phyloP scores from a whole-genome alignment of 108 stramenopile genomes.

The Hondaea fermentalgiana region DNA sequence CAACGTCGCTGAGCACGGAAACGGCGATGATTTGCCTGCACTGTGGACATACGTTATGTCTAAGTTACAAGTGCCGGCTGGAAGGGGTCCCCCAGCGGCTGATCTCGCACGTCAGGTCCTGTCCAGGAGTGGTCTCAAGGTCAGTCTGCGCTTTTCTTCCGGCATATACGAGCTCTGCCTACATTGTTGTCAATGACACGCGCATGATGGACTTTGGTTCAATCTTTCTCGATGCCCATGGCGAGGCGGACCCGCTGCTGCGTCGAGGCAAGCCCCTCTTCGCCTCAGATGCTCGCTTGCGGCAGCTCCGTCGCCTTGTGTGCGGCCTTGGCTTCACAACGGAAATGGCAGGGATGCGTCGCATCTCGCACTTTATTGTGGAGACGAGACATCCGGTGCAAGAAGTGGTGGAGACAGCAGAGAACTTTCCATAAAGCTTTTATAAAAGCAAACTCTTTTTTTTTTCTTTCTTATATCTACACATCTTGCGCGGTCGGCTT shows the following conservation, averaged over 20 bases:
- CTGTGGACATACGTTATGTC: not conserved
- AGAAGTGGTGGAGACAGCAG: not conserved
- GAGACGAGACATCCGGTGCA: not conserved
- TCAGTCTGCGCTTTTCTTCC: not conserved
- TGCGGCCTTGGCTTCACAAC: not conserved
- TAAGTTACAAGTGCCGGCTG: not conserved
- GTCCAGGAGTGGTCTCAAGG: not conserved
- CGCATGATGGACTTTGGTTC: not conserved
- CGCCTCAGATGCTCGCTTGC: not conserved
- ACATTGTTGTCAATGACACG: not conserved
- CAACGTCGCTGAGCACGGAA: not conserved
- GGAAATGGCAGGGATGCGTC: not conserved
- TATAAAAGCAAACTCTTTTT: too few relatives aligned
- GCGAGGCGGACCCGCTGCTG: not conserved
- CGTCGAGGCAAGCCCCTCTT: not conserved
- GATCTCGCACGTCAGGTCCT: not conserved
- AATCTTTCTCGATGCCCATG: not conserved
- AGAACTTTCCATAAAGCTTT: too few relatives aligned
- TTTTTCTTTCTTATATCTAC: too few relatives aligned
- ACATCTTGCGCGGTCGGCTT: too few relatives aligned
- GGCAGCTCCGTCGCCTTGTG: not conserved
- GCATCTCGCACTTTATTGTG: not conserved
- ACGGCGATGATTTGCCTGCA: slow-evolving; percentile 3
- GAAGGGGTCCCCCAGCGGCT: not conserved
- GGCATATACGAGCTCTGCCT: not conserved